Percentiles rank a stretch among this genome's conserved stretches.
Conservation (phyloP, 345 rosid genomes). For the Syzygium oleosum region DNA sequence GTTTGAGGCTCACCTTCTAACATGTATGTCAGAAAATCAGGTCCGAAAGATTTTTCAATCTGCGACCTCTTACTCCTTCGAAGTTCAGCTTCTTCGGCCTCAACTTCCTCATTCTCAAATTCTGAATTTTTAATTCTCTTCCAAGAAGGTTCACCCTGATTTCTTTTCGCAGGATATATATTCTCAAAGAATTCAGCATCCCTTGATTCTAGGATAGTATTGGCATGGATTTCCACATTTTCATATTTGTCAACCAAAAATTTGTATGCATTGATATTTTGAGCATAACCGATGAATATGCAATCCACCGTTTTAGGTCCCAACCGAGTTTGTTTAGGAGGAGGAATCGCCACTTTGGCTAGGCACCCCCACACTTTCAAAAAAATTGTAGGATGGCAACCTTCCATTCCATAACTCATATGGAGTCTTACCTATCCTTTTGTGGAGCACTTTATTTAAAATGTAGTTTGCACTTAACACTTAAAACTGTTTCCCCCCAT, state of each 20-base stretch:
- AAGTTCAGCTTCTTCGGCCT: background rate
- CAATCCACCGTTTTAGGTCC: background rate
- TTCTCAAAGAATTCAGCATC: background rate
- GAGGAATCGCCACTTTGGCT: background rate
- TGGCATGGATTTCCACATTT: background rate
- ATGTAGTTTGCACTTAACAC: accelerated
- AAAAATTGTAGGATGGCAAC: background rate
- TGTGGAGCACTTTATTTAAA: background rate
- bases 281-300: background rate
- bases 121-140: too few relatives aligned
- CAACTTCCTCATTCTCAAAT: background rate
- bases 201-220: too few relatives aligned
- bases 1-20: background rate
- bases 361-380: background rate
- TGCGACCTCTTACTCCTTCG: accelerated
- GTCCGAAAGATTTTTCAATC: background rate
- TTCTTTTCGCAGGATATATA: background rate
- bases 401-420: too few relatives aligned
- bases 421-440: background rate
- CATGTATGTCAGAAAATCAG: background rate
- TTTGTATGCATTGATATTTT: too few relatives aligned
- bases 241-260: background rate
- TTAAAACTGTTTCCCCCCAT: accelerated
- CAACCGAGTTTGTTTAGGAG: background rate
- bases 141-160: too few relatives aligned